These are phyloP conservation scores for Solanum pimpinellifolium DNA, from an alignment of 257 asterid genomes.

Conservation along the genomic window DNA sequence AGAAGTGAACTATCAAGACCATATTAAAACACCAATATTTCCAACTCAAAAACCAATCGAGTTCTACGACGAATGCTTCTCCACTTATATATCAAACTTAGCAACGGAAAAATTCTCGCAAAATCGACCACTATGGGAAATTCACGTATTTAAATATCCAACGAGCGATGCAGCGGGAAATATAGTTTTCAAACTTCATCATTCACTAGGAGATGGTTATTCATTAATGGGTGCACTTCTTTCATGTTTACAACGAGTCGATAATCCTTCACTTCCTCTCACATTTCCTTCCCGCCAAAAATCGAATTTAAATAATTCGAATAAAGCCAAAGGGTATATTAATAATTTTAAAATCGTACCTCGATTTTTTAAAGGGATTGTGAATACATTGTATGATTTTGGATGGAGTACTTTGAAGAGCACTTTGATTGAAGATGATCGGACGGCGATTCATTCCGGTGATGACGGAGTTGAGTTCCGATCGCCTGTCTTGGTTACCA, in stretches of 20 bases:
- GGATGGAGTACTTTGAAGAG: constrained; percentile 59
- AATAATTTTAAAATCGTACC: not conserved
- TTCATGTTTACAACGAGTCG: constrained; percentile 52
- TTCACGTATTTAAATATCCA: constrained; percentile 55
- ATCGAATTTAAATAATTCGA: not conserved
- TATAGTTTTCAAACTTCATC: constrained; percentile 50
- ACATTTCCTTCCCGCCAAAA: constrained; percentile 33
- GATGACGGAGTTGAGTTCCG: constrained; percentile 49
- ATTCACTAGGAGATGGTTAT: constrained; percentile 67
- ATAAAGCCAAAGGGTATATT: not conserved
- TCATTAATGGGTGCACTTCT: constrained; percentile 74
- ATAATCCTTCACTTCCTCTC: constrained; percentile 37
- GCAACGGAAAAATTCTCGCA: constrained; percentile 23
- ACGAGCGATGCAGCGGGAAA: constrained; percentile 33
- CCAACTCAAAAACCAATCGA: constrained; percentile 18
- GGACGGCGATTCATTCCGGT: constrained; percentile 52
- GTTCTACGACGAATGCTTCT: constrained; percentile 30
- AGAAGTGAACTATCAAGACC: constrained; percentile 35
- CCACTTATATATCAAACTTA: constrained; percentile 36
- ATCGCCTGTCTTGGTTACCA: constrained; percentile 25
- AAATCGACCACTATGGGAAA: constrained; percentile 57
- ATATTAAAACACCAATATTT: constrained; percentile 25
- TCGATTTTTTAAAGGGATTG: not conserved
- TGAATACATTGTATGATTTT: constrained; percentile 35
- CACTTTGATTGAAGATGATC: constrained; percentile 31